A percentile compares a stretch with the other conserved stretches of the same genome.
These are phyloP conservation scores for Fusarium metavorans DNA, from an alignment of 2,329 filamentous ascomycete species.

Conservation along the genomic window DNA sequence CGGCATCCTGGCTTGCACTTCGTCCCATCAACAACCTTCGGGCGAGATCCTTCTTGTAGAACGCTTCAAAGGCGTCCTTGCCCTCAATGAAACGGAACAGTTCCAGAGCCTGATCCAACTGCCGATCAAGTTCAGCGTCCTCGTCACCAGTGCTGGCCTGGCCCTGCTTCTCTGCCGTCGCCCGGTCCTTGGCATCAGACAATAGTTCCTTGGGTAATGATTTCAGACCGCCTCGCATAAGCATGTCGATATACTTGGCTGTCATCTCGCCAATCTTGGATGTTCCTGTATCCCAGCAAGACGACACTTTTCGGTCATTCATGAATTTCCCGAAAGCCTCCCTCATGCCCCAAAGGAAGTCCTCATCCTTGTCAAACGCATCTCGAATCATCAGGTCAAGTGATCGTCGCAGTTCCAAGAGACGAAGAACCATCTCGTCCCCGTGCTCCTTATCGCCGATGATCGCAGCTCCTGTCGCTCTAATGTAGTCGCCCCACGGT, in stretches of 20 bases:
- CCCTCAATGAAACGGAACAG: constrained; percentile 97
- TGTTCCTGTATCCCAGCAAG: constrained; percentile 83
- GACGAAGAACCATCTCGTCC: constrained; percentile 86
- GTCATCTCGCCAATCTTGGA: constrained; percentile 99
- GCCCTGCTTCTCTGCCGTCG: constrained; percentile 69
- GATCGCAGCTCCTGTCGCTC: constrained; percentile 78
- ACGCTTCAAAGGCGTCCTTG: constrained; percentile 97
- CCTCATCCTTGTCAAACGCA: constrained; percentile 82
- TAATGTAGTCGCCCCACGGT: constrained; percentile 85
- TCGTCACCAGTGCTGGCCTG: constrained; percentile 82
- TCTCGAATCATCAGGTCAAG: constrained; percentile 82
- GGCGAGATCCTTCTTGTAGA: constrained; percentile 98
- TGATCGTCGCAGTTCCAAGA: constrained; percentile 83
- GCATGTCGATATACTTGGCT: constrained; percentile 92
- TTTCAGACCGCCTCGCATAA: constrained; percentile 89
- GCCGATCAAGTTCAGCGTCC: constrained; percentile 89
- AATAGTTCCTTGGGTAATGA: constrained; percentile 78
- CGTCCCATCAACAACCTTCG: constrained; percentile 89
- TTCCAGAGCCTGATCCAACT: constrained; percentile 92
- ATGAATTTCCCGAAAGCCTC: constrained; percentile 92
- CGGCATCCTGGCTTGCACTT: constrained; percentile 93
- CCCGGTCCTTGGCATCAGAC: constrained; percentile 70
- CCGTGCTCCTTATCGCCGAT: constrained; percentile 83
- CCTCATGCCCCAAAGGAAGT: constrained; percentile 81
- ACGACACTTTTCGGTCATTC: constrained; percentile 83